phyloP scores from a whole-genome alignment of 2,329 filamentous ascomycete species.

The Sclerotiophoma versabilis region DNA sequence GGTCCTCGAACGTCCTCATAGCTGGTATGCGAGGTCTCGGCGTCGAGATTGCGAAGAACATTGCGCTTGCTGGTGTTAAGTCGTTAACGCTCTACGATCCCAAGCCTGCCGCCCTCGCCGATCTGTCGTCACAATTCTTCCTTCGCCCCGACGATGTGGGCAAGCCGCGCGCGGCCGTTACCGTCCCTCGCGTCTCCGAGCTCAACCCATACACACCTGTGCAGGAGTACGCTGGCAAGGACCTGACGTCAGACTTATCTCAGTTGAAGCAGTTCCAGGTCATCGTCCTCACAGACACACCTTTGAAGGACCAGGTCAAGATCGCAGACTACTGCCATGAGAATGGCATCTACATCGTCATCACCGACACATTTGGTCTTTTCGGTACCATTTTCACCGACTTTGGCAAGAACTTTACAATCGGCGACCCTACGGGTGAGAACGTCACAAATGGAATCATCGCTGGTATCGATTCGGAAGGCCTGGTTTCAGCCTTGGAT shows the following conservation, averaged over 20 bases:
- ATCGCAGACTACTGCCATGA: constrained; percentile 94
- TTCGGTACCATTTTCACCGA: constrained; percentile 98
- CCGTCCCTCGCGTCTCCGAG: constrained; percentile 88
- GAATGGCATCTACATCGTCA: constrained; percentile 89
- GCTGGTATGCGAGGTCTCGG: constrained; percentile 92
- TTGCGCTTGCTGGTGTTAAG: constrained; percentile 97
- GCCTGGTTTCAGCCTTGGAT: constrained; percentile 89
- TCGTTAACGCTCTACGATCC: constrained; percentile 94
- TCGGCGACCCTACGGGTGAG: constrained; percentile 90
- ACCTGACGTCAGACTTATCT: constrained; percentile 76
- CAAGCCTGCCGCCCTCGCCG: constrained; percentile 79
- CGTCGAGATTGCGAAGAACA: constrained; percentile 98
- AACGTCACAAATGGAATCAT: constrained; percentile 87
- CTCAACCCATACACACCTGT: constrained; percentile 97
- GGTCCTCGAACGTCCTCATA: constrained; percentile 91
- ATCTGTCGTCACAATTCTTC: constrained; percentile 98
- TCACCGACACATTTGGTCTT: constrained; percentile 88
- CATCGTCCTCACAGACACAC: constrained; percentile 85
- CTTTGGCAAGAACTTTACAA: constrained; percentile 92
- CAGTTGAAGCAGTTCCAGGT: constrained; percentile 92
- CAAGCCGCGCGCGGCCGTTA: constrained; percentile 86
- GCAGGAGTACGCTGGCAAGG: constrained; percentile 69
- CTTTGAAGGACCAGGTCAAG: constrained; percentile 78
- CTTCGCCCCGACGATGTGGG: constrained; percentile 86
- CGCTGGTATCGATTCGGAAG: constrained; percentile 86